Base-by-base conservation (phyloP, 1,284 basidiomycete genomes). In the Pyrrhoderma noxium region DNA sequence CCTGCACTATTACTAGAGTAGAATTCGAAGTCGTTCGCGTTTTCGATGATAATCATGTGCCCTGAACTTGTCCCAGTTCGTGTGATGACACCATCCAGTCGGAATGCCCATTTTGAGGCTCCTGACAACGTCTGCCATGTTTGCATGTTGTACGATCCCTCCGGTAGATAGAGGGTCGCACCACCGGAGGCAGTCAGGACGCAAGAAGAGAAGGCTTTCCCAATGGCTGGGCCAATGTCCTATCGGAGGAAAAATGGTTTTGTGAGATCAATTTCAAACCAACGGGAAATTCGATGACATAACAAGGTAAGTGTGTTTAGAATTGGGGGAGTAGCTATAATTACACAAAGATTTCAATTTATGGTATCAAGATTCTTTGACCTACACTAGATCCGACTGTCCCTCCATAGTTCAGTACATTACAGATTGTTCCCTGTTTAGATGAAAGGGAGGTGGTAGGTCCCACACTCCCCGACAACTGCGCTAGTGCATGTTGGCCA, bases 1-100 rank as follows among this genome's bases (percentile, higher is more conserved):
- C 67, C 67, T 0, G 63, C 62, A 41, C 65, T 65, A 52, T 62
- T 69, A 44, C 62, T 62, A 22, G 66, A 67, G 54, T 62, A 69
- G 51, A 69, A 61, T 54, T 69, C 67, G 48, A 69, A 67, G 58
- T 69, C 66, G 44, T 64, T 59, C 21, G 67, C 66, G 44, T 66
- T 65, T 45, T 64, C 44, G 16, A 67, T 60, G 14, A 58, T 59
- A 27, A 67, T 62, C 65, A 67, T 67, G 51, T 67, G 62, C 3
- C 65, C 66, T 18, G 56, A 55, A 8, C 64, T 62, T 1, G 64
- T 64, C 4, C 62, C 65, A 7, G 56, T 54, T n/a, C 60, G 51
- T n/a, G 60, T 63, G 25, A 63, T 63, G 11, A 60, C 43, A 14
- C 61, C 61, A 44, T 63, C 61, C 51, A 62, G 50, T 41, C 60